phyloP scores from a whole-genome alignment of 2,329 filamentous ascomycete genomes.

The Metarhizium anisopliae region DNA sequence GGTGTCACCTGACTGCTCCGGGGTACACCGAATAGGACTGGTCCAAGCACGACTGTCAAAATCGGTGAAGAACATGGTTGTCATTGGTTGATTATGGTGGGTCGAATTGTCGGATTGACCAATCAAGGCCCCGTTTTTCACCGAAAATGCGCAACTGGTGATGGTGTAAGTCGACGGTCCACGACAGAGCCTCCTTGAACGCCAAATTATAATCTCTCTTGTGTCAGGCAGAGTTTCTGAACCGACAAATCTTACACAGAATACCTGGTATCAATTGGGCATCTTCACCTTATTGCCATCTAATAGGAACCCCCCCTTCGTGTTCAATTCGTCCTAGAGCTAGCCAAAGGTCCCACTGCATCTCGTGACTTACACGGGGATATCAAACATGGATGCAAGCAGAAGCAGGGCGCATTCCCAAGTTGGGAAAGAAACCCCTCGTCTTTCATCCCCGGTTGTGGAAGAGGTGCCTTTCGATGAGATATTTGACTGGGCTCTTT shows the following conservation, averaged over 20 bases:
- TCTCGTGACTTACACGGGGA: constrained; percentile 31
- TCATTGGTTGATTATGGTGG: constrained; percentile 19
- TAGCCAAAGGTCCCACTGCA: constrained; percentile 32
- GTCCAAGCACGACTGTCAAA: constrained; percentile 12
- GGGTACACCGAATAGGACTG: not conserved
- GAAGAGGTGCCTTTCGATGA: constrained; percentile 26
- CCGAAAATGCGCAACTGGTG: constrained; percentile 23
- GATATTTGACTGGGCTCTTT: constrained; percentile 29
- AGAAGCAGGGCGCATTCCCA: constrained; percentile 23
- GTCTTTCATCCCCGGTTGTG: constrained; percentile 23
- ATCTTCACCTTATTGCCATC: constrained; percentile 30
- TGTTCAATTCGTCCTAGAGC: constrained; percentile 26
- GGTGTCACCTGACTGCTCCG: constrained; percentile 14
- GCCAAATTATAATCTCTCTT: constrained; percentile 30
- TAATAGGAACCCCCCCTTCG: constrained; percentile 20
- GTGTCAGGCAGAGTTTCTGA: constrained; percentile 28
- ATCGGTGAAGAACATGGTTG: constrained; percentile 21
- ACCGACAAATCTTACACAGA: constrained; percentile 29
- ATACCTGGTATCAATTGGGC: constrained; percentile 27
- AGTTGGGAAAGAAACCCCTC: constrained; percentile 27
- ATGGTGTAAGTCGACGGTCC: constrained; percentile 29
- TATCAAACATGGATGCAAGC: constrained; percentile 28
- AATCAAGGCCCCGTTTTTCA: constrained; percentile 20
- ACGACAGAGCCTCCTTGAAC: constrained; percentile 24
- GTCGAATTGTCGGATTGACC: constrained; percentile 11